Base-by-base conservation (phyloP, 257 asterid species). In the Primulina tabacum region DNA sequence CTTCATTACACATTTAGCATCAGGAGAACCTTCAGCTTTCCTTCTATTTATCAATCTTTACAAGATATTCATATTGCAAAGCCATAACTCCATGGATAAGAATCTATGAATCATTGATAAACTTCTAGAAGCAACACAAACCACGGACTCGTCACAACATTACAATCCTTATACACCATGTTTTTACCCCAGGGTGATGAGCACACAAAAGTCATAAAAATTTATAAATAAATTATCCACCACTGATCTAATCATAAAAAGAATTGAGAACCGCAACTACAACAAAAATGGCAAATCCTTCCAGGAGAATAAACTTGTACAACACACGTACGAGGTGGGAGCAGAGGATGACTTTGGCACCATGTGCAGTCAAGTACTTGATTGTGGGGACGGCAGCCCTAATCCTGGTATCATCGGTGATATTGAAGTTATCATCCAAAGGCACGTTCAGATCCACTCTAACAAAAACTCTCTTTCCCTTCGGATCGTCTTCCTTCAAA, bases 371-470 rank as follows among this genome's bases (percentile, higher is more conserved):
- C 88, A 91, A 78, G 73, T 87, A 87, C 64, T 86, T 87, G 80
- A 91, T 87, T 14, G 97, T 91, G 7, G 96, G 96, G 34, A 89
- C 82, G 62, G 92, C 95, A 38, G 96, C 97, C 17, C 92, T 82
- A 63, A 91, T 82, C 71, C 96, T 83, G 69, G 92, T 92, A 43
- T 92, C 97, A 78, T 92, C 98, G 38, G 98, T 92, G 67, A 92
- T 92, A 5, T 89, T 87, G 38, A 79, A 77, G 81, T 71, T 82
- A 52, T 89, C 97, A 58, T 92, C 98, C 87, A 89, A 78, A 5
- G 95, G 98, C 74, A 92, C 98, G 76, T 92, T 89, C 66, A 92
- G 94, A 85, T 92, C 96, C 75, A 86, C 96, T 64, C 96, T 79
- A 20, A 89, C 94, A 52, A 92, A 85, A 30, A 89, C 95, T 59